A percentile compares a stretch with the other conserved stretches of the same genome.
phyloP scores from a whole-genome alignment of 192 early-diverging fungal genomes.

The Coemansia umbellata region DNA sequence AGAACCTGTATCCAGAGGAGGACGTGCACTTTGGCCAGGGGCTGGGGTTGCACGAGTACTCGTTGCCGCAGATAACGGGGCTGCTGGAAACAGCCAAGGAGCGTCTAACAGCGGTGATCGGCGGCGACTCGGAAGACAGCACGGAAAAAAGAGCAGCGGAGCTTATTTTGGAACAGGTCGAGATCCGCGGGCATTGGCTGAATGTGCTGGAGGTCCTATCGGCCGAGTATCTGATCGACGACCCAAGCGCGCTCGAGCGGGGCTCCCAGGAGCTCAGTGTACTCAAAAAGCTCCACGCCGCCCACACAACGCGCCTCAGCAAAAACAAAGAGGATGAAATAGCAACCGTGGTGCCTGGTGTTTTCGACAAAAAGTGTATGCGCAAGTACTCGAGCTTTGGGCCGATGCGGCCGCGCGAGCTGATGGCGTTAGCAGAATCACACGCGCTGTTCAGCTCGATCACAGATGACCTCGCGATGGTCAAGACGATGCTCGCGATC shows the following conservation, averaged over 20 bases:
- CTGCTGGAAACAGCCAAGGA: conserved; percentile 11
- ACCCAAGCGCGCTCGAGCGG: conserved; percentile 9
- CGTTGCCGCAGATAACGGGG: conserved; percentile 1
- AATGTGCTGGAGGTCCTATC: conserved; percentile 4
- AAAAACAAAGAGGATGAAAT: background rate
- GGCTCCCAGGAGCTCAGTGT: background rate
- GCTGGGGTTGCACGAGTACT: conserved; percentile 14
- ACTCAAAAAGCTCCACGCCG: conserved; percentile 1
- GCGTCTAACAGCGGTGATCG: background rate
- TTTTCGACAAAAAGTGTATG: conserved; percentile 44
- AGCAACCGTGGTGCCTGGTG: conserved; percentile 15
- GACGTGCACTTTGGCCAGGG: conserved; percentile 27
- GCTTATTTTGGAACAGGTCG: conserved; percentile 10
- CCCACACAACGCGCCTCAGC: background rate
- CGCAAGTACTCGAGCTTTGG: conserved; percentile 31
- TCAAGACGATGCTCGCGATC: conserved; percentile 3
- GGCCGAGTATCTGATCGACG: conserved; percentile 8
- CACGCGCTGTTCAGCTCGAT: conserved; percentile 8
- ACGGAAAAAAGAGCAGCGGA: background rate
- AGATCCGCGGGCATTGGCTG: conserved; percentile 29
- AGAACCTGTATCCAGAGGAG: conserved; percentile 37
- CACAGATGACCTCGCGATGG: conserved; percentile 6
- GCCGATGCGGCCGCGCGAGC: conserved; percentile 32
- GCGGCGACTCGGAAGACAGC: background rate
- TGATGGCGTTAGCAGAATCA: conserved; percentile 6